Conservation (phyloP, 148 eudicot species). For the Polygonum maritimum region DNA sequence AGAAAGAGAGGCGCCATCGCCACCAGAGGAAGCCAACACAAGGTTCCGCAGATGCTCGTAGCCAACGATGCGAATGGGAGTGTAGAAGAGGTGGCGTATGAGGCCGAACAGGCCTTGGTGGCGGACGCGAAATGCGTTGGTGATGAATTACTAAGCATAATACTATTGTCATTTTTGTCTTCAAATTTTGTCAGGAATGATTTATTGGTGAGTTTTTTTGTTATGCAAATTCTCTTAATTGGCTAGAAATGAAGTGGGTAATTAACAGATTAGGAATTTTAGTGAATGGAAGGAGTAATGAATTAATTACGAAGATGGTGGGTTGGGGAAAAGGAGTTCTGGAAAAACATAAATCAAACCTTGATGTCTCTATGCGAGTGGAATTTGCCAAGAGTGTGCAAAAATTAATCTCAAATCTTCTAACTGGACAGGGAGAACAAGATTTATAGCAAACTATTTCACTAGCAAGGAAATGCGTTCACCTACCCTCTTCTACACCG, state of each 20-base stretch:
- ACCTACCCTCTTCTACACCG: neutral
- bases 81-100: constrained; percentile 58
- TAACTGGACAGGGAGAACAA: constrained; percentile 34
- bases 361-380: constrained; percentile 85
- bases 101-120: constrained; percentile 50
- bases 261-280: too few relatives aligned
- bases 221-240: too few relatives aligned
- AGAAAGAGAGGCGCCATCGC: too few relatives aligned
- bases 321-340: neutral
- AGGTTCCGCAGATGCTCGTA: too few relatives aligned
- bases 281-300: too few relatives aligned
- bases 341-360: constrained; percentile 32
- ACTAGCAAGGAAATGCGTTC: neutral
- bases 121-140: constrained; percentile 30
- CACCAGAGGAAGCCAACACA: too few relatives aligned
- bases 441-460: neutral
- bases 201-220: too few relatives aligned
- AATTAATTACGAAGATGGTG: neutral
- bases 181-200: too few relatives aligned
- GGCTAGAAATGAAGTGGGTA: too few relatives aligned
- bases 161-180: too few relatives aligned
- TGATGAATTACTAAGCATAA: neutral
- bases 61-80: constrained; percentile 66
- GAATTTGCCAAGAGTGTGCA: constrained; percentile 81
- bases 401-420: constrained; percentile 78